phyloP scores from a whole-genome alignment of 805 yeast species.

The Suhomyces emberorum region DNA sequence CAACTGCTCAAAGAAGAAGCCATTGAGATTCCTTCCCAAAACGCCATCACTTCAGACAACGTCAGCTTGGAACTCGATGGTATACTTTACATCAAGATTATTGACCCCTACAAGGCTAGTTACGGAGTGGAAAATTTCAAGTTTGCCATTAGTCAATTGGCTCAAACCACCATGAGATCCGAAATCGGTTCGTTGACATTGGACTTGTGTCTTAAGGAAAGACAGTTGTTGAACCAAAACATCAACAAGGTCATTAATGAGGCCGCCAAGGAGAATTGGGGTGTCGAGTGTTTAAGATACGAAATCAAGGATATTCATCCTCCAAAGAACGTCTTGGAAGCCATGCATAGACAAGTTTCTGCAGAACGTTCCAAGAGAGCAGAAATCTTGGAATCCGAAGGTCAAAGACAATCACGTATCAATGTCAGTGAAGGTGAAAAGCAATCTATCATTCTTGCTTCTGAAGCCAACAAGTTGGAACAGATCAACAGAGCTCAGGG shows the following conservation, averaged over 20 bases:
- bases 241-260: constrained; percentile 79
- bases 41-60: constrained; percentile 82
- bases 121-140: constrained; percentile 88
- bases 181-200: constrained; percentile 82
- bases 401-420: constrained; percentile 73
- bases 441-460: constrained; percentile 64
- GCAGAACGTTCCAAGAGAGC: constrained; percentile 88
- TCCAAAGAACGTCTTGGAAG: constrained; percentile 78
- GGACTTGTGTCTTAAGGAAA: constrained; percentile 74
- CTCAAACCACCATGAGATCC: constrained; percentile 88
- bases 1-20: constrained; percentile 81
- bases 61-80: constrained; percentile 85
- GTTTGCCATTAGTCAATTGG: constrained; percentile 80
- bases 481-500: constrained; percentile 68
- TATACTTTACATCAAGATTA: constrained; percentile 70
- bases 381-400: constrained; percentile 83
- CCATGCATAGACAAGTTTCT: constrained; percentile 87
- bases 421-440: constrained; percentile 84
- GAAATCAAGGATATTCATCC: constrained; percentile 89
- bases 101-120: constrained; percentile 80
- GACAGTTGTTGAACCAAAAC: constrained; percentile 67
- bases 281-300: constrained; percentile 76
- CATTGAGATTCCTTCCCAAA: constrained; percentile 79
- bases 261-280: constrained; percentile 80
- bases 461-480: constrained; percentile 65